These are phyloP conservation scores for Colletotrichum viniferum DNA, from an alignment of 2,329 filamentous ascomycete genomes.

Conservation along the genomic window DNA sequence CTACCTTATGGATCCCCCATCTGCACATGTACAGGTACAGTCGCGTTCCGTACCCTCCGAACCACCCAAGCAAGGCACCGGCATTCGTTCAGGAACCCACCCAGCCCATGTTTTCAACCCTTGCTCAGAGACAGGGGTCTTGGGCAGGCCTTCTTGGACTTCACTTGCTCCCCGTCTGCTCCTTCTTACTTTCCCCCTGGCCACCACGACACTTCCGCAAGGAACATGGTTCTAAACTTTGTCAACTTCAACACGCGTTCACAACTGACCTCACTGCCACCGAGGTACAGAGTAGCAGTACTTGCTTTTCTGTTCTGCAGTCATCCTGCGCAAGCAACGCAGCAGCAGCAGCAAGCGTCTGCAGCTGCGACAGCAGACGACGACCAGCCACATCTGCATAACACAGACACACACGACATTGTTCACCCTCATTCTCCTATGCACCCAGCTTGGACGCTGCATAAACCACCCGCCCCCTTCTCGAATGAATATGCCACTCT, in stretches of 20 bases:
- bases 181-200: not conserved
- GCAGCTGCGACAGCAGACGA: not conserved
- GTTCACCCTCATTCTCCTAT: not conserved
- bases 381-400: not conserved
- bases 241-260: slow-evolving; percentile 1
- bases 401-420: not conserved
- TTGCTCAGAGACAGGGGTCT: not conserved
- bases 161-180: slow-evolving; percentile 6
- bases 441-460: not conserved
- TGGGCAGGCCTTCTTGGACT: slow-evolving; percentile 1
- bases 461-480: not conserved
- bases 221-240: slow-evolving; percentile 9
- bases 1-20: not conserved
- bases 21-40: slow-evolving; percentile 4
- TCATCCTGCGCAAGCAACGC: not conserved
- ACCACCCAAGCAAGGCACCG: slow-evolving; percentile 19
- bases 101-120: slow-evolving; percentile 11
- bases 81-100: slow-evolving; percentile 20
- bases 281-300: slow-evolving; percentile 10
- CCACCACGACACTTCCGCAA: not conserved
- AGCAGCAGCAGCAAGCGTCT: not conserved
- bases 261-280: not conserved
- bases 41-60: slow-evolving; percentile 9
- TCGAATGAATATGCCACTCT: not conserved
- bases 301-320: not conserved